These are phyloP conservation scores for Mrakia frigida DNA, from an alignment of 768 basidiomycete species.

Conservation along the genomic window DNA sequence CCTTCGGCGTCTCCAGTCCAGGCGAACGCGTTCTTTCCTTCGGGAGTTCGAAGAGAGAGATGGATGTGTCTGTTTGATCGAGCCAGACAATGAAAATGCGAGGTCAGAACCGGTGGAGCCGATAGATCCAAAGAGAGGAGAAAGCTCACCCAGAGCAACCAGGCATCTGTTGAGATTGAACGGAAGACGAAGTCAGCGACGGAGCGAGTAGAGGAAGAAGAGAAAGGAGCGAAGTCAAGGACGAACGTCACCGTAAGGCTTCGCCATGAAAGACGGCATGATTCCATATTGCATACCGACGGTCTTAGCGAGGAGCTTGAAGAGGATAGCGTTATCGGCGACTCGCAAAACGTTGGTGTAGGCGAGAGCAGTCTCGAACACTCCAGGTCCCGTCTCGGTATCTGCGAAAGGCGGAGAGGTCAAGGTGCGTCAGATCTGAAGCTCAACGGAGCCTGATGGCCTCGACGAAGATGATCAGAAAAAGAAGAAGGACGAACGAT, in stretches of 20 bases:
- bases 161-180: constrained; percentile 58
- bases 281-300: constrained; percentile 82
- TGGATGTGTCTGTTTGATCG: constrained; percentile 61
- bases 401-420: constrained; percentile 34
- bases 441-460: too few species aligned
- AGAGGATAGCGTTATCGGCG: constrained; percentile 63
- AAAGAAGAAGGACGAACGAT: constrained; percentile 54
- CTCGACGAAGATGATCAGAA: too few species aligned
- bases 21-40: constrained; percentile 75
- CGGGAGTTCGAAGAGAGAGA: constrained; percentile 67
- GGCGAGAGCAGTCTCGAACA: constrained; percentile 45
- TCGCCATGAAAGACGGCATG: constrained; percentile 96
- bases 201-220: constrained; percentile 23
- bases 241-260: constrained; percentile 86
- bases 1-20: constrained; percentile 57
- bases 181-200: background rate
- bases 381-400: constrained; percentile 47
- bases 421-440: background rate
- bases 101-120: background rate
- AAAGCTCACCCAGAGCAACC: constrained; percentile 79
- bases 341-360: constrained; percentile 43
- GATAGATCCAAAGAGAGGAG: background rate
- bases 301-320: constrained; percentile 88
- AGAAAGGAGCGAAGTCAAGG: background rate
- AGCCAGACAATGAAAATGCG: background rate